These are phyloP conservation scores for Cryptococcus amylolentus DNA, from an alignment of 1,284 basidiomycete species.

Conservation along the genomic window DNA sequence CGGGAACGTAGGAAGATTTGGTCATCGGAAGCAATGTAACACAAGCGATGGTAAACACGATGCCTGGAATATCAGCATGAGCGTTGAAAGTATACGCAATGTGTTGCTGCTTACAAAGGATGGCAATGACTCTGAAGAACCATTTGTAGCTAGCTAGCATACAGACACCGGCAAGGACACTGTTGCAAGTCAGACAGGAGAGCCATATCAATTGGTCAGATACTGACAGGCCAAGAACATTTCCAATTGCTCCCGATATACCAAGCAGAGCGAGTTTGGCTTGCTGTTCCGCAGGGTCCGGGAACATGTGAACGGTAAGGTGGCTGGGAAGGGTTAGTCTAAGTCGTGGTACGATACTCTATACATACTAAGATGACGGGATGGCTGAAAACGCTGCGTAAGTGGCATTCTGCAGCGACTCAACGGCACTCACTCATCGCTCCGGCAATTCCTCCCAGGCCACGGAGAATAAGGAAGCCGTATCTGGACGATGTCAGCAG, in stretches of 20 bases:
- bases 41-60: conserved; percentile 24
- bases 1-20: conserved; percentile 12
- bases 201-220: not conserved
- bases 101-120: conserved; percentile 19
- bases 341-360: not conserved
- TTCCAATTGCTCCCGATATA: conserved; percentile 32
- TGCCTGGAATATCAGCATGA: conserved; percentile 2
- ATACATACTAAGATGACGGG: conserved; percentile 30
- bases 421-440: conserved; percentile 18
- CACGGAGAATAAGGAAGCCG: conserved; percentile 46
- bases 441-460: conserved; percentile 40
- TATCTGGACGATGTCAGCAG: conserved; percentile 13
- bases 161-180: conserved; percentile 27
- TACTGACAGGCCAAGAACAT: conserved; percentile 34
- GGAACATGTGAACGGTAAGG: conserved; percentile 41
- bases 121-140: conserved; percentile 46
- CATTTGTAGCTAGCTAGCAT: conserved; percentile 36
- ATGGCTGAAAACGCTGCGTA: conserved; percentile 12
- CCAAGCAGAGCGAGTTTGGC: conserved; percentile 32
- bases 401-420: not conserved
- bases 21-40: conserved; percentile 33
- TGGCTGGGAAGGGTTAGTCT: conserved; percentile 16
- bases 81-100: not conserved
- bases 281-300: conserved; percentile 34
- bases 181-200: not conserved